Base-by-base conservation (phyloP, 1,284 basidiomycete species). In the Heterobasidion occidentale region DNA sequence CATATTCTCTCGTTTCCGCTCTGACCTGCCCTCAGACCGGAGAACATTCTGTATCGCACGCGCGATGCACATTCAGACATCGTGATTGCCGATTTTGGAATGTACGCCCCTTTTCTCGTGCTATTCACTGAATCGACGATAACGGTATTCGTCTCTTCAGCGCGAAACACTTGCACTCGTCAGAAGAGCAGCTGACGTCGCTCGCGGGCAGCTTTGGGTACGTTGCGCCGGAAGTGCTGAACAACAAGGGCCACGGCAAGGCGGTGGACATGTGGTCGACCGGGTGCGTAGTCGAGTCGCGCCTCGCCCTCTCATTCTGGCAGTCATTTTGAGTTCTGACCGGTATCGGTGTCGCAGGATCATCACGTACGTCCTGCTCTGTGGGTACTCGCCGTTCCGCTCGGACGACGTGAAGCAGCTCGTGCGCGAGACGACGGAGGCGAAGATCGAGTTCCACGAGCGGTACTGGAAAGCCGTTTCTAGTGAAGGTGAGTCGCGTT, bases 11-110 rank as follows among this genome's bases (percentile, higher is more conserved):
- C 46, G 12, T n/a, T 20, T 17, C 50, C 8, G 35, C 15, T 34
- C 36, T 34, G n/a, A n/a, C 33, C 15, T 36, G 27, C 33, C 17
- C 3, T 35, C 57, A 91, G 88, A 65, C 93, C 95, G 0, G 95
- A 98, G 71, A 98, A 98, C 67, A 96, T 97, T 59, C 77, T 97
- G 8, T 97, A 93, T 70, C 86, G 92, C 54, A 90, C 90, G 9
- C 80, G 76, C 58, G 86, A 81, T 2, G 68, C 78, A 11, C 77
- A 87, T 27, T 90, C 88, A 19, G 88, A 88, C 60, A 80, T 97
- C 54, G 93, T 97, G 54, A 93, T 97, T 55, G 94, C 88, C 19
- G 97, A 99, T 71, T 98, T 99, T 69, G 97, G 97, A 61, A 98
- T 99, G 89, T 91, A 63, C 49, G 84, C 72, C 7, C 45, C 8